Base-by-base conservation (phyloP, 2,329 filamentous ascomycete genomes). In the Xylariaceae sp. region DNA sequence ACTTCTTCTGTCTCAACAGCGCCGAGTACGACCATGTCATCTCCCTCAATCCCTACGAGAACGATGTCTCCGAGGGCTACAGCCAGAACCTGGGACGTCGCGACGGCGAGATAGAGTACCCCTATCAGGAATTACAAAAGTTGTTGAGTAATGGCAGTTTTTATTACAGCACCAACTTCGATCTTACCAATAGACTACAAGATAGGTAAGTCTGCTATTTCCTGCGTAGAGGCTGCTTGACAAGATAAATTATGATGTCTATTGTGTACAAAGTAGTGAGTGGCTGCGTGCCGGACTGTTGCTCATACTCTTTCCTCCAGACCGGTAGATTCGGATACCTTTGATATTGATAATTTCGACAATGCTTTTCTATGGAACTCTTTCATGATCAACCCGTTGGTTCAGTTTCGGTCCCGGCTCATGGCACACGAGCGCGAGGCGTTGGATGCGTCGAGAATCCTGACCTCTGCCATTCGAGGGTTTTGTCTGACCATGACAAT, bases 151-250 rank as follows among this genome's bases (percentile, higher is more conserved):
- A 95, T 69, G 92, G 93, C 22, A 96, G 88, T 31, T 99, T 99
- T 68, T 99, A 97, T 70, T 99, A 97, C 74, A 97, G 91, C 67
- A 90, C 90, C n/a, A 91, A 97, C 70, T 99, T 99, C 69, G 93
- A 99, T 68, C 77, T 99, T 45, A 99, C 94, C 3, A 92, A 96
- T 70, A 83, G 94, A 60, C 74, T 97, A 57, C 94, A 99, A 71
- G 88, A 97, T 66, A 85, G 93, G 82, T 90, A 47, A 50, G 67
- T 54, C 17, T 16, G 12, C 41, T 41, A 22, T 13, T 13, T 42
- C 34, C 22, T 28, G 22, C 22, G 22, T 28, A 28, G 22, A 28
- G 22, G 22, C 22, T 28, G 22, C 22, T 28, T n/a, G n/a, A n/a
- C 22, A 28, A 28, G 7, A 28, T 28, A 28, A 7, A 28, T 28